Conservation (phyloP, 2,329 filamentous ascomycete genomes). For the Colletotrichum tabaci region DNA sequence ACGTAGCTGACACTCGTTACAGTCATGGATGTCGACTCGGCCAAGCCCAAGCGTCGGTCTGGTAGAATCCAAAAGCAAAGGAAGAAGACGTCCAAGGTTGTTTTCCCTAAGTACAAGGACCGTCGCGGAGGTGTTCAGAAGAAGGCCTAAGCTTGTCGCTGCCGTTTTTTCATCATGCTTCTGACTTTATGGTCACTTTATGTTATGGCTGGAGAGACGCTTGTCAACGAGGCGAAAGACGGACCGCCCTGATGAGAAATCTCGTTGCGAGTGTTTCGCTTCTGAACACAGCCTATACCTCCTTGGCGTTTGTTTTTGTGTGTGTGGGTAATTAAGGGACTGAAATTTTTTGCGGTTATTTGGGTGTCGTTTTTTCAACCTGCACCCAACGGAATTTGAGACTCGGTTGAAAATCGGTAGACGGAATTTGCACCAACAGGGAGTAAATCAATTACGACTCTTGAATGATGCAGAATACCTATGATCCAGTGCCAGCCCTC, state of each 20-base stretch:
- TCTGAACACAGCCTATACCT: neutral
- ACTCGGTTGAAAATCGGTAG: conserved; percentile 19
- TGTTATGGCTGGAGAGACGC: conserved; percentile 6
- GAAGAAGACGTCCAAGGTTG: conserved; percentile 70
- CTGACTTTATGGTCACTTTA: neutral
- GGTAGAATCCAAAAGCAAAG: conserved; percentile 71
- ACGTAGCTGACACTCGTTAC: conserved; percentile 46
- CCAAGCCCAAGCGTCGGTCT: conserved; percentile 54
- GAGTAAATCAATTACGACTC: neutral
- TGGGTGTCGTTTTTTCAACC: conserved; percentile 1
- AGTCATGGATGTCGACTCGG: conserved; percentile 72
- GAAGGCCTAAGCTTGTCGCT: conserved; percentile 48
- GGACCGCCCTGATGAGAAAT: neutral
- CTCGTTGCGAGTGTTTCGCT: neutral
- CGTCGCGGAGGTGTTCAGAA: conserved; percentile 58
- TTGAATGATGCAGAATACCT: neutral
- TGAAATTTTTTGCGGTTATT: conserved; percentile 14
- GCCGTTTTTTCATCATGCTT: neutral
- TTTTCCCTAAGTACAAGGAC: conserved; percentile 72
- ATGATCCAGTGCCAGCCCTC: neutral
- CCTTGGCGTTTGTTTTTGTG: conserved; percentile 16
- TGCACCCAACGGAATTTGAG: conserved; percentile 9
- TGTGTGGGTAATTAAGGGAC: conserved; percentile 17
- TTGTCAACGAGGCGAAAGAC: neutral
- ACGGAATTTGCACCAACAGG: conserved; percentile 1